phyloP scores from a whole-genome alignment of 768 basidiomycete species.

The Termitomyces sp. region DNA sequence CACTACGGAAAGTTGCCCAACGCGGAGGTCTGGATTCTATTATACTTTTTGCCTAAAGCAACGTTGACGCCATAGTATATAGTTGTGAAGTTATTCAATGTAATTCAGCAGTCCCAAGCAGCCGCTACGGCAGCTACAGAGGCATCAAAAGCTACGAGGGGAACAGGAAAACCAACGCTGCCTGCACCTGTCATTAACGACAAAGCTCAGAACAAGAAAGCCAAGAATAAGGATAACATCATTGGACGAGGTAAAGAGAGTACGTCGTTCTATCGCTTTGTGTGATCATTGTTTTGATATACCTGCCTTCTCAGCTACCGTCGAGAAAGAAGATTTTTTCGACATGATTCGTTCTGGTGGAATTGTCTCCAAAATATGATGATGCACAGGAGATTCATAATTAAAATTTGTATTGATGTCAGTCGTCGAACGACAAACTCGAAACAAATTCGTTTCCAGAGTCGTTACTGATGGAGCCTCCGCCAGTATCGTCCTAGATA shows the following conservation, averaged over 20 bases:
- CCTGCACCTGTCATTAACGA: constrained; percentile 55
- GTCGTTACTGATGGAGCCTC: not conserved
- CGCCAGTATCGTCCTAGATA: not conserved
- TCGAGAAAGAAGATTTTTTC: constrained; percentile 74
- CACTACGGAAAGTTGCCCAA: constrained; percentile 78
- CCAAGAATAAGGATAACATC: constrained; percentile 48
- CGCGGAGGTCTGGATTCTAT: constrained; percentile 55
- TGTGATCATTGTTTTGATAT: constrained; percentile 3
- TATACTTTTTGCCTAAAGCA: not conserved
- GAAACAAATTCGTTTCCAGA: not conserved
- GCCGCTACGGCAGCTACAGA: constrained; percentile 46
- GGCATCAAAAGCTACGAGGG: constrained; percentile 55
- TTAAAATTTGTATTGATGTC: not conserved
- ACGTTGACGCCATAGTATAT: not conserved
- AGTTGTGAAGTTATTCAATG: constrained; percentile 88
- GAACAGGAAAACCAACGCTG: constrained; percentile 68
- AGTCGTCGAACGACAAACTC: not conserved
- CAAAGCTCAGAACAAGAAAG: constrained; percentile 39
- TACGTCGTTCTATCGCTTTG: constrained; percentile 22
- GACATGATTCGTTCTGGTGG: constrained; percentile 81
- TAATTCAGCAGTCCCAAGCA: constrained; percentile 76
- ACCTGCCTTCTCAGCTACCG: constrained; percentile 30
- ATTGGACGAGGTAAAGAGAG: constrained; percentile 55
- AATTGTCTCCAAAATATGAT: constrained; percentile 64
- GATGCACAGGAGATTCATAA: not conserved